A percentile compares a stretch with the other conserved stretches of the same genome.
These are phyloP conservation scores for Beauveria sp. DNA, from an alignment of 2,329 filamentous ascomycete genomes.

Conservation along the genomic window DNA sequence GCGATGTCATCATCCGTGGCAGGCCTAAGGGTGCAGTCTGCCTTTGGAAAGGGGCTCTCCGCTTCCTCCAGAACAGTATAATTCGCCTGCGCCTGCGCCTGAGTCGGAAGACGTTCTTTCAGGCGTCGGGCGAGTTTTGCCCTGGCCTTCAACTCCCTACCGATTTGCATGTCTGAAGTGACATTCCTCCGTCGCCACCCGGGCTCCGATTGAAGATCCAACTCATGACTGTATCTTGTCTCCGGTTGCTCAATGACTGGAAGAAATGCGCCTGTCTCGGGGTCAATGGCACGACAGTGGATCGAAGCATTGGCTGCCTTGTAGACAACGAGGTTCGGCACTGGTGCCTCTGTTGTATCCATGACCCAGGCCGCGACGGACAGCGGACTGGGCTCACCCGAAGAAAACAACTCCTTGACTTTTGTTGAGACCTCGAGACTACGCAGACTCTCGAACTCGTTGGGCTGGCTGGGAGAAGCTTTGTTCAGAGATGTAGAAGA, in stretches of 20 bases:
- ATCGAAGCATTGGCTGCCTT: background rate
- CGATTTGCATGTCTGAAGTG: conserved; percentile 21
- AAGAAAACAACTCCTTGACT: background rate
- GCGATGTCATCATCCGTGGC: conserved; percentile 30
- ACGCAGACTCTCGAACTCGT: background rate
- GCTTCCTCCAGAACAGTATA: conserved; percentile 5
- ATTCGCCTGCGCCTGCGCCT: background rate
- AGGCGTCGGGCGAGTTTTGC: conserved; percentile 13
- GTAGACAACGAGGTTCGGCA: background rate
- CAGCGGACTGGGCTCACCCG: background rate
- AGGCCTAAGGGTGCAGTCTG: conserved; percentile 35
- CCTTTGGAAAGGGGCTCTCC: conserved; percentile 19
- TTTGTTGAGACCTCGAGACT: background rate
- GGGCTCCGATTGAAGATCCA: conserved; percentile 8
- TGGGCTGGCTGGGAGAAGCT: background rate
- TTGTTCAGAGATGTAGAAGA: background rate
- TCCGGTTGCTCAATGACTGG: background rate
- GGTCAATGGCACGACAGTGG: background rate
- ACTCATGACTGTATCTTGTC: background rate
- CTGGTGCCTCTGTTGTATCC: background rate
- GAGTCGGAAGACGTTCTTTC: background rate
- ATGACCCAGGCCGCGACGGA: background rate
- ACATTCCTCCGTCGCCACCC: conserved; percentile 23
- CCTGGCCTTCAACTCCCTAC: conserved; percentile 18
- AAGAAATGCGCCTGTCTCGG: conserved; percentile 3